phyloP scores from a whole-genome alignment of 257 asterid species.

The Haberlea rhodopensis region DNA sequence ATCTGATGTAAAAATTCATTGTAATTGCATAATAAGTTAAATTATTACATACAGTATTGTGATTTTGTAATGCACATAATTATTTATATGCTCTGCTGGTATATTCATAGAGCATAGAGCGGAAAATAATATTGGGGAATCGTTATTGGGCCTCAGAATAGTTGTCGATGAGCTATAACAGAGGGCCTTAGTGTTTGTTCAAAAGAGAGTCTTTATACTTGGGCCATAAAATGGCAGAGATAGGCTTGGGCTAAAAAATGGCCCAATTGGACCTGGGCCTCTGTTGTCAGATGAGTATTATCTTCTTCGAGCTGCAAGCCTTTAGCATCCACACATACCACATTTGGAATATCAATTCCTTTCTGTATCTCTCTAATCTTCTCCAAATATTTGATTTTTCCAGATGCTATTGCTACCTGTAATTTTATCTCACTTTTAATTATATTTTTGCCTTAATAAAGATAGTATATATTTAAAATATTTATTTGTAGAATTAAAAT shows the following conservation, averaged over 20 bases:
- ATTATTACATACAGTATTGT: too few relatives aligned
- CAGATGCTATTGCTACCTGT: conserved; percentile 77
- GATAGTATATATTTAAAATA: too few relatives aligned
- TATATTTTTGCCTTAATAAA: too few relatives aligned
- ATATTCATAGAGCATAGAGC: too few relatives aligned
- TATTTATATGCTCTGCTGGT: too few relatives aligned
- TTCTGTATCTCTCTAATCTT: conserved; percentile 57
- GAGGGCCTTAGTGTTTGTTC: too few relatives aligned
- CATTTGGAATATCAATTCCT: conserved; percentile 56
- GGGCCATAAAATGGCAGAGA: conserved; percentile 35
- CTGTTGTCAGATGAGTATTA: conserved; percentile 66
- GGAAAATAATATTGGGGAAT: too few relatives aligned
- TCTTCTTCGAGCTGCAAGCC: conserved; percentile 68
- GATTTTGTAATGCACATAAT: too few relatives aligned
- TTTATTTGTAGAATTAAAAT: not conserved
- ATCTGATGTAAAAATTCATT: too few relatives aligned
- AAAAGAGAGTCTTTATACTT: not conserved
- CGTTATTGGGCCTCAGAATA: too few relatives aligned
- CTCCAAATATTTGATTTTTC: conserved; percentile 43
- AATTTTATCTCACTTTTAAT: not conserved
- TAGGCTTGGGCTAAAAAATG: conserved; percentile 52
- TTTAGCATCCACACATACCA: conserved; percentile 59
- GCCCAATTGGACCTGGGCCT: conserved; percentile 67
- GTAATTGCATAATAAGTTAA: too few relatives aligned
- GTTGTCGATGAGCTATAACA: too few relatives aligned